Conservation (phyloP, 768 basidiomycete genomes). For the Atractiella rhizophila region DNA sequence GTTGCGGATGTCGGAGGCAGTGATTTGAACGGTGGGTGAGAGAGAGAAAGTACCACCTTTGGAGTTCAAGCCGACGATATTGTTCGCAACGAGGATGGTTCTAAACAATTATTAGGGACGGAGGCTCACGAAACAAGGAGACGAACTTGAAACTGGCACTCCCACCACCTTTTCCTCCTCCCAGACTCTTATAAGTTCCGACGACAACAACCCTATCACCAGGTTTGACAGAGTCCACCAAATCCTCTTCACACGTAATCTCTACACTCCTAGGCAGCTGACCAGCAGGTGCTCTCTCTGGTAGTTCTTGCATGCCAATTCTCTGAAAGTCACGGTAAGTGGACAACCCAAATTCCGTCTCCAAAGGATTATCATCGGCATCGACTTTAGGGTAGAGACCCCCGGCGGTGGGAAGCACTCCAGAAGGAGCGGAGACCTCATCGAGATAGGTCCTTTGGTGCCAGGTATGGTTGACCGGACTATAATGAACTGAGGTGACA, state of each 20-base stretch:
- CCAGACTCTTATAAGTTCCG: slow-evolving; percentile 77
- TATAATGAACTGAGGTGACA: slow-evolving; percentile 88
- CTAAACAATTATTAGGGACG: slow-evolving; percentile 24
- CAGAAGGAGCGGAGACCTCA: slow-evolving; percentile 43
- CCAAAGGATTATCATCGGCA: slow-evolving; percentile 58
- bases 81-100: slow-evolving; percentile 78
- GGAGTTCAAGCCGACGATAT: slow-evolving; percentile 76
- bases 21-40: slow-evolving; percentile 71
- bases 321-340: slow-evolving; percentile 89
- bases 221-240: slow-evolving; percentile 92
- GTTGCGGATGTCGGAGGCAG: slow-evolving; percentile 76
- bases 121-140: slow-evolving; percentile 1
- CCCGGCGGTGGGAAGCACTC: slow-evolving; percentile 61
- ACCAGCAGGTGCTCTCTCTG: slow-evolving; percentile 88
- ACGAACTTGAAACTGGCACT: slow-evolving; percentile 73
- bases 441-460: slow-evolving; percentile 79
- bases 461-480: slow-evolving; percentile 59
- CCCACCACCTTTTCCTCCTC: slow-evolving; percentile 45
- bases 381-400: slow-evolving; percentile 73
- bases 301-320: slow-evolving; percentile 98
- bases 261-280: slow-evolving; percentile 90
- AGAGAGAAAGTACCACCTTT: slow-evolving; percentile 90
- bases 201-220: slow-evolving; percentile 94
- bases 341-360: slow-evolving; percentile 78
- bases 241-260: slow-evolving; percentile 80